These are phyloP conservation scores for Trichoderma sp. DNA, from an alignment of 2,329 filamentous ascomycete species.

Conservation along the genomic window DNA sequence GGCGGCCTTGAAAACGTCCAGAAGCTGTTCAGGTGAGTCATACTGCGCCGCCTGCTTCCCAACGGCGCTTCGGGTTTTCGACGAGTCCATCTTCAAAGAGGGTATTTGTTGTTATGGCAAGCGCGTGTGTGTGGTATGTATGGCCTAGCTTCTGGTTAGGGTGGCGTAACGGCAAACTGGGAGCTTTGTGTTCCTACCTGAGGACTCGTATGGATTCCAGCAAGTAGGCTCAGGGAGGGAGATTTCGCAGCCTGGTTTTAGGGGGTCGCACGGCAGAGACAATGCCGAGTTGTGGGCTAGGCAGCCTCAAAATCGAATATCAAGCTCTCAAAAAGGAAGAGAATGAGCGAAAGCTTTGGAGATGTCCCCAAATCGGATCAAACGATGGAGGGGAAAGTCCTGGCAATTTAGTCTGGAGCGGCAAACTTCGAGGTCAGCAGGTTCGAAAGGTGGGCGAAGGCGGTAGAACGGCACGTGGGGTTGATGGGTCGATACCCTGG, in stretches of 20 bases:
- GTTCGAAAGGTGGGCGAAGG: constrained; percentile 21
- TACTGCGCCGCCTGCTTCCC: constrained; percentile 36
- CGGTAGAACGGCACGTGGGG: constrained; percentile 23
- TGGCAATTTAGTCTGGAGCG: constrained; percentile 3
- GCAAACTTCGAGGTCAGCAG: constrained; percentile 19
- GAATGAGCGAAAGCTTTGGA: neutral
- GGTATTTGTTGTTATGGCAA: neutral
- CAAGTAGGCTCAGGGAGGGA: constrained; percentile 1
- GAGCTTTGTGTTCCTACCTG: constrained; percentile 18
- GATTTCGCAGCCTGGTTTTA: neutral
- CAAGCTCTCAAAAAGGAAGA: neutral
- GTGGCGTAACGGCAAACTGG: constrained; percentile 4
- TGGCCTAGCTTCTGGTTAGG: neutral
- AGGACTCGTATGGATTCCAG: neutral
- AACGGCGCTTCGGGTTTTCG: constrained; percentile 23
- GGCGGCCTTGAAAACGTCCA: constrained; percentile 88
- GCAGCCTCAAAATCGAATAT: neutral
- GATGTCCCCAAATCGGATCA: neutral
- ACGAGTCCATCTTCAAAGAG: constrained; percentile 20
- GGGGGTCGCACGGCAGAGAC: neutral
- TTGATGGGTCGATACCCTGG: constrained; percentile 17
- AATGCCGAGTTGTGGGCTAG: neutral
- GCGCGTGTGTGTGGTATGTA: neutral
- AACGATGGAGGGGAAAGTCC: constrained; percentile 9
- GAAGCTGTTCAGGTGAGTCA: constrained; percentile 63